Conservation (phyloP, 2,329 filamentous ascomycete genomes). For the Magnaporthiopsis incrustans region DNA sequence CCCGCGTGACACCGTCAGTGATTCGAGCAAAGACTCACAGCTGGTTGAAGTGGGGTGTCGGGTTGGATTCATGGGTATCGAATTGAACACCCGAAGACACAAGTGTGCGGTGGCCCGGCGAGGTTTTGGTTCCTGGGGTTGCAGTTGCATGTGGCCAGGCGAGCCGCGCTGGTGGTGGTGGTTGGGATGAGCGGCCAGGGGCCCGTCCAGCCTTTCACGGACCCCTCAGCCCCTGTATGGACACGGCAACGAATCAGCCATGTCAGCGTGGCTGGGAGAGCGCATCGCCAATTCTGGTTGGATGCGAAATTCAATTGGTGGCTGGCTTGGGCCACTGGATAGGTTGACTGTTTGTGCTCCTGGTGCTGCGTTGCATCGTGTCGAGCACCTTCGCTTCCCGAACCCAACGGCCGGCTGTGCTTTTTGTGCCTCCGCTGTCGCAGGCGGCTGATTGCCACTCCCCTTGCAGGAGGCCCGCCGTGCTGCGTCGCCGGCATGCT, state of each 20-base stretch:
- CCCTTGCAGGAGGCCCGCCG: background rate
- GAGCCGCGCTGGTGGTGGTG: too few species aligned
- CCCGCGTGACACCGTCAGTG: background rate
- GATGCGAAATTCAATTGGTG: background rate
- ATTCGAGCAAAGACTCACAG: background rate
- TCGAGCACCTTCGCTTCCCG: background rate
- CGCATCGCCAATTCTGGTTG: background rate
- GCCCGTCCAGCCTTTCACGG: too few species aligned
- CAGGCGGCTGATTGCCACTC: background rate
- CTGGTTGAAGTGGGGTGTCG: background rate
- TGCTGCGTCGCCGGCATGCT: background rate
- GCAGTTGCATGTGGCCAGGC: background rate
- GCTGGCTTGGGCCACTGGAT: background rate
- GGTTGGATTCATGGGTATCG: background rate
- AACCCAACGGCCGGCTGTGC: background rate
- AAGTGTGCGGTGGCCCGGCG: background rate
- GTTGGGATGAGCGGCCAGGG: too few species aligned
- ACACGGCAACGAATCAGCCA: too few species aligned
- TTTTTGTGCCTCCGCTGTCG: background rate
- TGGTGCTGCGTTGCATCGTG: background rate
- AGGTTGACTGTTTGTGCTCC: background rate
- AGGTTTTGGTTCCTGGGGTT: too few species aligned
- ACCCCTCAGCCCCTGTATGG: too few species aligned
- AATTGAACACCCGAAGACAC: background rate
- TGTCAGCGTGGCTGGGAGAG: too few species aligned